Evolutionary conservation across 306 rosid genomes (phyloP), one percentile per base, ranked within the genome.

Genomic region (Sesbania bispinosa): DNA sequence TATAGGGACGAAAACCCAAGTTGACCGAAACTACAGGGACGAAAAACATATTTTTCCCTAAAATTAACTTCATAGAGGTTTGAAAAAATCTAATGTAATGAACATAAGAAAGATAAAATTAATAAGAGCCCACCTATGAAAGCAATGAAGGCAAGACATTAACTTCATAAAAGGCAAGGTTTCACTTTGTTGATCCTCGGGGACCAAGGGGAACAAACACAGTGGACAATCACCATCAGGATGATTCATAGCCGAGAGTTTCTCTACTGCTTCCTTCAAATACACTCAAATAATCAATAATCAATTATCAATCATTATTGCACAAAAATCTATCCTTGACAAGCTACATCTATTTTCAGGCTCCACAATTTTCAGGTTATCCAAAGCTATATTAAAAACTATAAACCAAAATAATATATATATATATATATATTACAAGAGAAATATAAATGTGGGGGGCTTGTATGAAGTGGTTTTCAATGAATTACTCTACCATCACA

Each of bases 131-230:
- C 39, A 87, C 97, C 96, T 81, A 84, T 89, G 96, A 73, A 89
- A 89, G 76, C 97, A 92, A 74, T 92, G 97, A 76, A 92, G 89
- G 74, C 97, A 92, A 51, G 97, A 92, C 97, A 89, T 87, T 70
- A 92, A 77, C 83, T 92, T 92, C 96, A 87, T 89, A 65, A 87
- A 92, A 45, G 92, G 93, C 76, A 81, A 77, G 8, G 27, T 79
- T 45, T 73, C 77, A 29, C 64, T 71, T 55, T 87, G 75, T 58
- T 81, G 87, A 36, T 81, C 85, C 32, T 81, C 88, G 5, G 77
- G 43, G 43, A 92, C 85, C 85, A 92, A 74, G 18, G 96, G 90
- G 74, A 68, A 60, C 79, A 92, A 82, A 77, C 97, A 89, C 82
- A 92, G 74, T 3, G 97, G 93, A 73, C 96, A 92, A 62, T 92